phyloP scores from a whole-genome alignment of 2,329 filamentous ascomycete genomes.

The Macrophomina pseudophaseolina region DNA sequence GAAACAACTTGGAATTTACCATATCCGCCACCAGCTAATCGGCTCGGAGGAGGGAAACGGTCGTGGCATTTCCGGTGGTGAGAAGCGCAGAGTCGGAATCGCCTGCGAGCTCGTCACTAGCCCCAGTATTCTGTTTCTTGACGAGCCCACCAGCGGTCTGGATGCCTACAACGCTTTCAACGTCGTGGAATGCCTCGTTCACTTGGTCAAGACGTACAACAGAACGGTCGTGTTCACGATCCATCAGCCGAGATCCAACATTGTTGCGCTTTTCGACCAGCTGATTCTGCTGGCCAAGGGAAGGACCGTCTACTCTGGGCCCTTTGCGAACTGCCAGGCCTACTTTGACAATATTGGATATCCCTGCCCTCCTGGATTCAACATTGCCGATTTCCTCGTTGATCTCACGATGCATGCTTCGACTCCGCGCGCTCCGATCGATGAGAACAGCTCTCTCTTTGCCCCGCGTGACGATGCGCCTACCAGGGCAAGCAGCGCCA shows the following conservation, averaged over 20 bases:
- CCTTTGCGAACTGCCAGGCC: conserved; percentile 82
- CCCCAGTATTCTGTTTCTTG: conserved; percentile 94
- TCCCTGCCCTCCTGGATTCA: conserved; percentile 92
- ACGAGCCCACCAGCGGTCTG: conserved; percentile 94
- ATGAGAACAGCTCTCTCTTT: conserved; percentile 63
- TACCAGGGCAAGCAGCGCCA: conserved; percentile 82
- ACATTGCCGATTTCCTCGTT: conserved; percentile 97
- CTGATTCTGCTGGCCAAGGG: conserved; percentile 90
- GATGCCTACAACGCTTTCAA: conserved; percentile 99
- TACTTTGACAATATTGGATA: conserved; percentile 96
- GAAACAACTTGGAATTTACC: conserved; percentile 90
- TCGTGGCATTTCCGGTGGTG: conserved; percentile 93
- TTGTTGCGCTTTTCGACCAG: conserved; percentile 94
- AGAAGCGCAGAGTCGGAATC: conserved; percentile 95
- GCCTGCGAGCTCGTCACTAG: conserved; percentile 97
- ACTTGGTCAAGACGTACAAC: conserved; percentile 93
- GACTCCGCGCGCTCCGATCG: conserved; percentile 57
- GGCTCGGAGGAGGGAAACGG: conserved; percentile 94
- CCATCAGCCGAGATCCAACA: conserved; percentile 96
- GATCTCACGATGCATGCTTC: conserved; percentile 97
- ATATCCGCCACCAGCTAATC: conserved; percentile 93
- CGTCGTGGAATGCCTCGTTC: conserved; percentile 94
- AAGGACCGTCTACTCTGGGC: conserved; percentile 89
- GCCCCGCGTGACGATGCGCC: conserved; percentile 67
- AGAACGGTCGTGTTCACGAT: conserved; percentile 98